phyloP scores from a whole-genome alignment of 2,329 filamentous ascomycete species.

The Aspergillus fischeri region DNA sequence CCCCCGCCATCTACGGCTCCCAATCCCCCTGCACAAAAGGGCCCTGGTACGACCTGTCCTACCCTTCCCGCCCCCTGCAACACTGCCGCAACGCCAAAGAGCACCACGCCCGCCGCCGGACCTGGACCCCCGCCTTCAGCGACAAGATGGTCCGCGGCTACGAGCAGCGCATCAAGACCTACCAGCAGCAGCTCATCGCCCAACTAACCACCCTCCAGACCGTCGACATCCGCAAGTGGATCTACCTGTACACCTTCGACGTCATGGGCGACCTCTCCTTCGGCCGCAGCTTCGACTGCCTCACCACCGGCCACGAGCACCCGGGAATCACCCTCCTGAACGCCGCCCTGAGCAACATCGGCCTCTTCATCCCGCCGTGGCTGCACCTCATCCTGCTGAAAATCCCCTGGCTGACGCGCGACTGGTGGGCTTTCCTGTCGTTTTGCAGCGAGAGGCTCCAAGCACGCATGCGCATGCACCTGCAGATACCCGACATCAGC shows the following conservation, averaged over 20 bases:
- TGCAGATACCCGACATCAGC: conserved; percentile 22
- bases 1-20: conserved; percentile 36
- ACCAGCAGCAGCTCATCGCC: conserved; percentile 33
- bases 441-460: conserved; percentile 6
- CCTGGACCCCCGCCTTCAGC: conserved; percentile 42
- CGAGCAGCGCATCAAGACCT: conserved; percentile 33
- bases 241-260: conserved; percentile 19
- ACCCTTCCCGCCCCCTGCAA: conserved; percentile 36
- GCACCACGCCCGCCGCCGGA: conserved; percentile 38
- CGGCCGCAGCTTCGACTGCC: conserved; percentile 3
- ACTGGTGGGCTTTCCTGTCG: conserved; percentile 3
- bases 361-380: conserved; percentile 11
- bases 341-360: conserved; percentile 23
- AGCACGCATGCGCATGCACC: conserved; percentile 3
- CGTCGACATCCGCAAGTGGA: conserved; percentile 38
- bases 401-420: not conserved
- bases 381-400: not conserved
- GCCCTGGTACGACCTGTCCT: conserved; percentile 38
- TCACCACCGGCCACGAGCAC: conserved; percentile 17
- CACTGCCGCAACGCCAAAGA: conserved; percentile 31
- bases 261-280: conserved; percentile 15
- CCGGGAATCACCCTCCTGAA: conserved; percentile 37
- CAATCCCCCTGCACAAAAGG: conserved; percentile 38
- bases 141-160: conserved; percentile 41
- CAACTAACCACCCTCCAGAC: conserved; percentile 26